Percentiles rank a stretch among this genome's conserved stretches.
Conservation (phyloP, 2,329 filamentous ascomycete genomes). For the Orbilia blumenaviensis region DNA sequence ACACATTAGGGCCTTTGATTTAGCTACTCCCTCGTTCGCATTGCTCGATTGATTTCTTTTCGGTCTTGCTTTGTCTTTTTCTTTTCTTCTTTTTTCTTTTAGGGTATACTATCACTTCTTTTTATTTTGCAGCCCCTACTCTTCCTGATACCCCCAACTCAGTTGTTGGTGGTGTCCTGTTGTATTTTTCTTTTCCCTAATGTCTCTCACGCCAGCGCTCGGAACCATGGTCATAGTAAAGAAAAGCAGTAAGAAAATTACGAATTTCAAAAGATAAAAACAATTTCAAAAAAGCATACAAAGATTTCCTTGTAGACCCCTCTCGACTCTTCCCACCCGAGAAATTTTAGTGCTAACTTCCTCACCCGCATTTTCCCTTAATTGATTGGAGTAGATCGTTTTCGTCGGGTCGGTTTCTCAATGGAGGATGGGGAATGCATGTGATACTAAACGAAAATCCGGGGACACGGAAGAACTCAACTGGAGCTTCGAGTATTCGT, state of each 20-base stretch:
- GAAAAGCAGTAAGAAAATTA: not conserved
- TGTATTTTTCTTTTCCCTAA: conserved; percentile 21
- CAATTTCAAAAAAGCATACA: too few relatives aligned
- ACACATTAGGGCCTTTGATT: not conserved
- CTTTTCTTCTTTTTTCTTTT: not conserved
- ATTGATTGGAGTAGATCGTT: too few relatives aligned
- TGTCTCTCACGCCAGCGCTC: too few relatives aligned
- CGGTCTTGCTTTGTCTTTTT: not conserved
- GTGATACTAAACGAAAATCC: not conserved
- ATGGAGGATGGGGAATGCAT: too few relatives aligned
- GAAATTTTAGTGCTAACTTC: too few relatives aligned
- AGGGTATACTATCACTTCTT: not conserved
- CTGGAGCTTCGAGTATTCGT: not conserved
- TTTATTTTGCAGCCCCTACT: not conserved
- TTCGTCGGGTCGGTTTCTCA: too few relatives aligned
- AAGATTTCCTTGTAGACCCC: too few relatives aligned
- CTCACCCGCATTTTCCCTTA: too few relatives aligned
- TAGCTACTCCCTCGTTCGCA: not conserved
- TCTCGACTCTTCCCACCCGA: too few relatives aligned
- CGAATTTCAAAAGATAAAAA: not conserved
- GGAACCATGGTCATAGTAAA: conserved; percentile 2
- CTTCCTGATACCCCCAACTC: too few relatives aligned
- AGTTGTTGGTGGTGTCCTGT: conserved; percentile 4
- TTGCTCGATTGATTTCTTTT: not conserved
- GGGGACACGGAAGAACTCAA: not conserved